Conservation (phyloP, 768 basidiomycete genomes). For the Suillus spraguei region DNA sequence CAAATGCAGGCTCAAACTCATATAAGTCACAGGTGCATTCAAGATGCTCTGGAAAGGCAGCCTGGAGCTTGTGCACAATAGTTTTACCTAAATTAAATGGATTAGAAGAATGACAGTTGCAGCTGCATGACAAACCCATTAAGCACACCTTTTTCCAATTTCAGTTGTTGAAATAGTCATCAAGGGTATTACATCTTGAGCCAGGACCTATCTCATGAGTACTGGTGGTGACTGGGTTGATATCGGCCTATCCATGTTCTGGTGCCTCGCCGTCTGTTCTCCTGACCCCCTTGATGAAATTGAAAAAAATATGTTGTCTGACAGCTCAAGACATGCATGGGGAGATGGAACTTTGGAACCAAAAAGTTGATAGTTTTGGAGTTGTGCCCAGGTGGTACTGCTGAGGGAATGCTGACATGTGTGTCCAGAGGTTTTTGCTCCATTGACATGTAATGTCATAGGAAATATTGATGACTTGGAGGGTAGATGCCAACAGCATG, state of each 20-base stretch:
- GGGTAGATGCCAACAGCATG: too few relatives aligned
- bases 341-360: slow-evolving; percentile 41
- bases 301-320: slow-evolving; percentile 30
- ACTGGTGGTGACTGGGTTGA: slow-evolving; percentile 32
- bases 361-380: slow-evolving; percentile 12
- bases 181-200: slow-evolving; percentile 34
- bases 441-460: too few relatives aligned
- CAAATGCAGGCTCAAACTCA: slow-evolving; percentile 2
- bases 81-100: background rate
- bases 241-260: slow-evolving; percentile 38
- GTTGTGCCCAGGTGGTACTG: slow-evolving; percentile 8
- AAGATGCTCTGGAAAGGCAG: background rate
- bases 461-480: too few relatives aligned
- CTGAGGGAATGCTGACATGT: too few relatives aligned
- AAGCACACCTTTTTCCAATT: slow-evolving; percentile 36
- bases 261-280: slow-evolving; percentile 38
- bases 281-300: slow-evolving; percentile 28
- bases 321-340: slow-evolving; percentile 31
- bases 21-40: background rate
- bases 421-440: too few relatives aligned
- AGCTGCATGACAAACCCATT: slow-evolving; percentile 23
- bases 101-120: background rate
- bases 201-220: slow-evolving; percentile 38
- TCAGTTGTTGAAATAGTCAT: slow-evolving; percentile 35
- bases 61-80: background rate